phyloP scores from a whole-genome alignment of 768 basidiomycete species.

The Mycena maculata region DNA sequence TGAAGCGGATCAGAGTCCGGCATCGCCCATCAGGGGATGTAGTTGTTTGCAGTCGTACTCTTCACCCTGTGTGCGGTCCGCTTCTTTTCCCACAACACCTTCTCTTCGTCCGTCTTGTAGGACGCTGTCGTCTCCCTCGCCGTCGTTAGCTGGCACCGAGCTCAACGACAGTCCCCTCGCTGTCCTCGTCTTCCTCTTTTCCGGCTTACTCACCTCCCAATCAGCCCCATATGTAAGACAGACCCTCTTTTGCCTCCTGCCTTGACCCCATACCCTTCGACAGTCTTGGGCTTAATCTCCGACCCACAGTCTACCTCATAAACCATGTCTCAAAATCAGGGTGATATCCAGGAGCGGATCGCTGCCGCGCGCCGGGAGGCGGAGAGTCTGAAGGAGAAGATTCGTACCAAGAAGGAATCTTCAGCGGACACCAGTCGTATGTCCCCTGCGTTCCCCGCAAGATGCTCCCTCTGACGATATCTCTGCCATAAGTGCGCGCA shows the following conservation, averaged over 20 bases:
- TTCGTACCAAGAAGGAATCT: constrained; percentile 94
- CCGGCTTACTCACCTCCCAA: constrained; percentile 25
- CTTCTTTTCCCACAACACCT: constrained; percentile 28
- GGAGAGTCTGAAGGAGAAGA: constrained; percentile 98
- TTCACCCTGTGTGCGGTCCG: no score
- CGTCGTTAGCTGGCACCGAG: constrained; percentile 28
- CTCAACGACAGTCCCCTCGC: constrained; percentile 19
- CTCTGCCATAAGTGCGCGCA: constrained; percentile 79
- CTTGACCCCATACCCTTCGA: constrained; percentile 8
- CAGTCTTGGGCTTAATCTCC: constrained; percentile 19
- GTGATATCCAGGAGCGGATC: constrained; percentile 92
- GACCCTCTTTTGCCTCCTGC: constrained; percentile 6
- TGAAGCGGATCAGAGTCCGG: no score
- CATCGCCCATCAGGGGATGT: no score
- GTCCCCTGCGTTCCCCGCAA: constrained; percentile 48
- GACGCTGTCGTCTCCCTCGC: constrained; percentile 13
- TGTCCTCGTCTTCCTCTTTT: constrained; percentile 9
- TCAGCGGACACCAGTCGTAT: constrained; percentile 97
- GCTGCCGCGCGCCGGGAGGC: constrained; percentile 97
- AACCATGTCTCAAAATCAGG: constrained; percentile 82
- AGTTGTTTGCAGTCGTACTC: no score
- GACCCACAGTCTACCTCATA: constrained; percentile 20
- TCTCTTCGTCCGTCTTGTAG: constrained; percentile 32
- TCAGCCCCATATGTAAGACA: constrained; percentile 25
- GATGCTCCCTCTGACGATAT: constrained; percentile 32